A percentile compares a stretch with the other conserved stretches of the same genome.
Evolutionary conservation across 2,329 filamentous ascomycete genomes (phyloP).

Genomic region (Beauveria caledonica): DNA sequence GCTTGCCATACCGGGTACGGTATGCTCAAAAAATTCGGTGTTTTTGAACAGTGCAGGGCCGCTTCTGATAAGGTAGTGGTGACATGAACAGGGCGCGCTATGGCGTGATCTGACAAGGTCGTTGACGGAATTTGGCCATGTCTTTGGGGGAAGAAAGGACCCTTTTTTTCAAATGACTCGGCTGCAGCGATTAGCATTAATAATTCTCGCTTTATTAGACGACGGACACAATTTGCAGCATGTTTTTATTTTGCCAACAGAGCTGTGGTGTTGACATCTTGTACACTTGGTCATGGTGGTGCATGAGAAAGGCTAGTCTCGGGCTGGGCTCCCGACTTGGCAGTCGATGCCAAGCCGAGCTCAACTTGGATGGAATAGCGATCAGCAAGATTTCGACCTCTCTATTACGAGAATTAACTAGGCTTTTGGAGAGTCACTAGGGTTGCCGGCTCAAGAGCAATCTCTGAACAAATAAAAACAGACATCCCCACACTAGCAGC

Average conservation of each 20-base stretch:
- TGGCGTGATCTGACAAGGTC: conserved; percentile 7
- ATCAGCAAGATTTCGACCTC: neutral
- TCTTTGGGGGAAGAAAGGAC: neutral
- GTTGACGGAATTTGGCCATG: neutral
- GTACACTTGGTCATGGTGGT: neutral
- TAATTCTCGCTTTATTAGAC: neutral
- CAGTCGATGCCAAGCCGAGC: neutral
- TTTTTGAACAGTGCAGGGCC: neutral
- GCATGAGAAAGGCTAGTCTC: neutral
- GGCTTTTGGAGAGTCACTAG: no score
- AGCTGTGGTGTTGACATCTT: no score
- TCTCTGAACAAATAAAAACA: no score
- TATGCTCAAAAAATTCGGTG: no score
- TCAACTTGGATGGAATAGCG: neutral
- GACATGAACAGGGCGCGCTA: neutral
- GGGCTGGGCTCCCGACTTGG: neutral
- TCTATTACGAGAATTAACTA: no score
- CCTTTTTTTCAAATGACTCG: neutral
- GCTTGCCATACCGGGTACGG: no score
- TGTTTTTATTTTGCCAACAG: neutral
- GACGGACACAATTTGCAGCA: neutral
- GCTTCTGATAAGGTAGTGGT: conserved; percentile 1
- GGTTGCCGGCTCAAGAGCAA: no score
- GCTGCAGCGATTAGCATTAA: neutral
- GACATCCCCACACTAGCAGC: no score